Evolutionary conservation across 176 grass and related monocot genomes (phyloP).

Genomic region (sorghum (Sorghum bicolor)): DNA sequence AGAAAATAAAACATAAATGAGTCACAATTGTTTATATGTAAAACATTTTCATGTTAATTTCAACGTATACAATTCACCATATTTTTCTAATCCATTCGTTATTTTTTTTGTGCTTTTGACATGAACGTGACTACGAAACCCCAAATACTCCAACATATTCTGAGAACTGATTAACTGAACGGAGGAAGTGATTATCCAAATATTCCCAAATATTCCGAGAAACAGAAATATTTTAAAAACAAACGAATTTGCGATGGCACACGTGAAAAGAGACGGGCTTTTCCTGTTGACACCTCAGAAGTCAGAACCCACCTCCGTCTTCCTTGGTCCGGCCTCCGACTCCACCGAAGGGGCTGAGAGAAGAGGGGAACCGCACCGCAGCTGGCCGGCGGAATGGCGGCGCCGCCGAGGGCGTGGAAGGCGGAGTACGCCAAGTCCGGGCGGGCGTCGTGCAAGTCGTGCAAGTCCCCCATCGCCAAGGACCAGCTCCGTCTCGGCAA

Average conservation of each 20-base stretch:
- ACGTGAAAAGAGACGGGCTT: neutral
- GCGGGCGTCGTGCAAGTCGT: conserved; percentile 85
- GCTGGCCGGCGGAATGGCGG: conserved; percentile 47
- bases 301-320: neutral
- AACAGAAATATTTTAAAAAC: neutral
- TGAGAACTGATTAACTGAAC: no score
- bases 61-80: no score
- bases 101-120: no score
- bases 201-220: neutral
- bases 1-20: no score
- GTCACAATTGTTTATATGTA: no score
- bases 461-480: conserved; percentile 74
- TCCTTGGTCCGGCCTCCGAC: neutral
- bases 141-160: no score
- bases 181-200: no score
- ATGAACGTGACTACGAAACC: no score
- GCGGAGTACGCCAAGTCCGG: conserved; percentile 95
- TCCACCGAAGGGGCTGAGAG: neutral
- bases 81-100: no score
- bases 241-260: neutral
- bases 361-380: neutral
- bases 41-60: no score
- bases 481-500: conserved; percentile 84
- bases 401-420: conserved; percentile 75
- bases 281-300: neutral